Percentiles rank a stretch among this genome's conserved stretches.
Conservation (phyloP, 176 grass and related monocot genomes). For the Eragrostis nindensis region DNA sequence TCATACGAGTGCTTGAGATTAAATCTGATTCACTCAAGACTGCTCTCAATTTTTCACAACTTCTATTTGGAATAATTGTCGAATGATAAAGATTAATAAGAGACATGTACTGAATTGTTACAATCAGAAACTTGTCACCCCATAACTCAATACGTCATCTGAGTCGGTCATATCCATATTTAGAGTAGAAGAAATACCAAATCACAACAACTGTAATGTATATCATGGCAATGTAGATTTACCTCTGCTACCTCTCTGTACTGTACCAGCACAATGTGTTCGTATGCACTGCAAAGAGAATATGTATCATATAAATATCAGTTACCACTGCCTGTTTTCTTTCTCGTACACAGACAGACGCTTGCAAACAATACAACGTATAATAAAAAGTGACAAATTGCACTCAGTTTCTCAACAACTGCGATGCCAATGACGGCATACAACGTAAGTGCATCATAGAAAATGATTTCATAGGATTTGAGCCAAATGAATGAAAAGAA, state of each 20-base stretch:
- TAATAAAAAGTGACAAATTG: slow-evolving; percentile 11
- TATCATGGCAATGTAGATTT: slow-evolving; percentile 24
- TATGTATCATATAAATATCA: slow-evolving; percentile 24
- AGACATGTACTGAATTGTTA: not conserved
- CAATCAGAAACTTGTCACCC: not conserved
- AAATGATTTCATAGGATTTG: slow-evolving; percentile 17
- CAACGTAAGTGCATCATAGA: not conserved
- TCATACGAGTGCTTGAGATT: not conserved
- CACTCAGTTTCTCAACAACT: slow-evolving; percentile 27
- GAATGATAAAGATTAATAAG: not conserved
- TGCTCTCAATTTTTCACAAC: slow-evolving; percentile 23
- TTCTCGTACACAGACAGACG: slow-evolving; percentile 7
- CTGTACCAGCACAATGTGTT: slow-evolving; percentile 96
- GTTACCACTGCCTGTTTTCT: slow-evolving; percentile 1
- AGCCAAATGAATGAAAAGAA: slow-evolving; percentile 35
- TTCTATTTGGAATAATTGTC: slow-evolving; percentile 23
- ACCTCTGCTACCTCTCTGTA: slow-evolving; percentile 95
- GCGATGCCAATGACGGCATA: slow-evolving; percentile 11
- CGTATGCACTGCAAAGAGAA: slow-evolving; percentile 73
- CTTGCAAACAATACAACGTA: slow-evolving; percentile 21
- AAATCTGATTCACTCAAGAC: slow-evolving; percentile 17
- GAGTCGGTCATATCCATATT: slow-evolving; percentile 9
- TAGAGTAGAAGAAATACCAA: slow-evolving; percentile 16
- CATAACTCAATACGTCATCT: slow-evolving; percentile 9
- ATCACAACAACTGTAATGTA: slow-evolving; percentile 13